These are phyloP conservation scores for Anastatica hierochuntica DNA, from an alignment of 345 rosid genomes.

Conservation along the genomic window DNA sequence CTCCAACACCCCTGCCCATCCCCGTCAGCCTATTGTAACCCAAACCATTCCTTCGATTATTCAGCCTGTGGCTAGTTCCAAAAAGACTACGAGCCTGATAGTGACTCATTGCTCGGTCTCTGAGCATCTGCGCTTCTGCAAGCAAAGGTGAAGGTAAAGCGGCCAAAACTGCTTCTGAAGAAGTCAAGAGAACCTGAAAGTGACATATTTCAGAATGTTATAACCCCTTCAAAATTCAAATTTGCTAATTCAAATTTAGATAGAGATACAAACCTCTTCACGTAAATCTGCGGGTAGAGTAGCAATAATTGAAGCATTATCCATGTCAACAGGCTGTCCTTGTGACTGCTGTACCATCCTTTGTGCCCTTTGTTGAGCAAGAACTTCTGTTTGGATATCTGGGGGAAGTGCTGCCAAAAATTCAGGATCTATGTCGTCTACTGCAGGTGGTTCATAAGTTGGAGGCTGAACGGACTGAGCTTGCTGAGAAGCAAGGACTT, in stretches of 20 bases:
- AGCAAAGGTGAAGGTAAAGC: constrained; percentile 86
- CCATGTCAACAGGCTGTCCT: constrained; percentile 98
- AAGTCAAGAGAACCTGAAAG: constrained; percentile 82
- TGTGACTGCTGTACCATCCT: constrained; percentile 82
- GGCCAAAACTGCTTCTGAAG: constrained; percentile 90
- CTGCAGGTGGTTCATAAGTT: constrained; percentile 73
- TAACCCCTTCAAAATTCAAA: constrained; percentile 4
- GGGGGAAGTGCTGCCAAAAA: constrained; percentile 98
- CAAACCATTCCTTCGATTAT: constrained; percentile 73
- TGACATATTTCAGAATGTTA: constrained; percentile 10
- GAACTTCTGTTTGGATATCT: constrained; percentile 95
- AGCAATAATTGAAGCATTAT: constrained; percentile 94
- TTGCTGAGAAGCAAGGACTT: constrained; percentile 97
- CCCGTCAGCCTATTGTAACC: constrained; percentile 81
- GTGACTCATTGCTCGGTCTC: constrained; percentile 98
- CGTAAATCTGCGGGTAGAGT: constrained; percentile 94
- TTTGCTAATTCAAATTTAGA: background rate
- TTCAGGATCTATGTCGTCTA: constrained; percentile 92
- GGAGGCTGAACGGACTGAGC: constrained; percentile 88
- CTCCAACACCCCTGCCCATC: constrained; percentile 95
- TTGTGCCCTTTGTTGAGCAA: constrained; percentile 97
- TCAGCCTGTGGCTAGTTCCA: constrained; percentile 70
- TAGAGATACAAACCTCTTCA: constrained; percentile 66
- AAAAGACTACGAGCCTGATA: constrained; percentile 88
- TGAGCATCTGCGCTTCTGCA: constrained; percentile 95